Base-by-base conservation (phyloP, 306 rosid genomes). In the Lablab purpureus region DNA sequence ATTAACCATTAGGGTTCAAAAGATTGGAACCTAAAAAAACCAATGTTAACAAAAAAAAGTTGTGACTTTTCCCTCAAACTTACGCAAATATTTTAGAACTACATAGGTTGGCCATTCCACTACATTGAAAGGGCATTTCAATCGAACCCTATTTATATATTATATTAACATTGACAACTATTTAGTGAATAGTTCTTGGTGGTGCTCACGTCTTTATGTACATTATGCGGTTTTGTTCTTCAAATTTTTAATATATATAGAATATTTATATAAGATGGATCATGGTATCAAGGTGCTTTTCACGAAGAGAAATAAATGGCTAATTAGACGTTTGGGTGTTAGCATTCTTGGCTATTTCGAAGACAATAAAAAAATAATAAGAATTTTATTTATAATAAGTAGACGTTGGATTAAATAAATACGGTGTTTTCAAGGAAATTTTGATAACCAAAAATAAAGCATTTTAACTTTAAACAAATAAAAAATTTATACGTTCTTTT, bases 181-280 rank as follows among this genome's bases (percentile, higher is more conserved):
- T 15, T 50, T 47, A 14, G 9, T 45, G 36, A 14, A 58, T 15
- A 37, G 8, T 14, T 40, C 15, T 72, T 32, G 22, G 51, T 74
- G 70, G 79, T 41, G 79, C 21, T 11, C 69, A 74, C 58, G 79
- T 74, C 58, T 74, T 22, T 15, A 15, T 41, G 17, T 19, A 43
- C 67, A 55, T 10, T 11, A 5, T 6, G 9, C 18, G 54, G 28
- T 52, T 34, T 34, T 19, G 51, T 4, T 32, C 1, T 23, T 23
- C 22, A 15, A 59, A 4, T 59, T 25, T 25, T 28, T 7, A 27
- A 27, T 14, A 11, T 70, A 10, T 45, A 9, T 10, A 6, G 32
- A 50, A 30, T 19, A 72, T 32, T 14, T 72, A 21, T 36, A 32
- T 19, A 8, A 9, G 17, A n/a, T 49, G 46, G 27, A 28, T 25